phyloP scores from a whole-genome alignment of 129 eudicot species.

The Mikania micrantha region DNA sequence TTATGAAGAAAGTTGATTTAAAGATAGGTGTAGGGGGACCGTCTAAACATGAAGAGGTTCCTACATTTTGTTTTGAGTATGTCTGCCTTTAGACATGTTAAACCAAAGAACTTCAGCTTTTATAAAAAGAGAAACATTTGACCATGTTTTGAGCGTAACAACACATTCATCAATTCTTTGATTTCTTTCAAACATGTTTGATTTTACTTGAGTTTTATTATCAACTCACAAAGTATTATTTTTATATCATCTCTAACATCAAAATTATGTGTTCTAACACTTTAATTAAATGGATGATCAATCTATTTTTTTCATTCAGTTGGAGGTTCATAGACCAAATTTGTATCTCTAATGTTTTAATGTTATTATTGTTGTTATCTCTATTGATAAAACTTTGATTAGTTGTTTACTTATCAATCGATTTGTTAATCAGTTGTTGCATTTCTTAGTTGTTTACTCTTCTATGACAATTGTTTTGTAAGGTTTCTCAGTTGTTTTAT shows the following conservation, averaged over 20 bases:
- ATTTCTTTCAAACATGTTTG: constrained; percentile 5
- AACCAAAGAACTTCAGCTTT: constrained; percentile 32
- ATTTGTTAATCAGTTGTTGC: no score
- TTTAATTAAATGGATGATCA: no score
- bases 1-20: neutral
- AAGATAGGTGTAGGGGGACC: constrained; percentile 29
- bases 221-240: neutral
- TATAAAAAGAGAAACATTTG: constrained; percentile 24
- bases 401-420: no score
- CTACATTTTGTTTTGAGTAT: constrained; percentile 29
- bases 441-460: no score
- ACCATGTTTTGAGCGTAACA: constrained; percentile 24
- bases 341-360: no score
- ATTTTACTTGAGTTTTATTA: neutral
- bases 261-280: constrained; percentile 1
- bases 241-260: constrained; percentile 7
- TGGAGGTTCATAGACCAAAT: no score
- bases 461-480: no score
- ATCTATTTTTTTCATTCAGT: no score
- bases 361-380: no score
- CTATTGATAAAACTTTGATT: no score
- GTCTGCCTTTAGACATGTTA: constrained; percentile 35
- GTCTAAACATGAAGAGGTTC: constrained; percentile 22
- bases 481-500: no score
- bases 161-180: constrained; percentile 20